Base-by-base conservation (phyloP, 805 yeast genomes). In the Monosporozyma yasuniensis region DNA sequence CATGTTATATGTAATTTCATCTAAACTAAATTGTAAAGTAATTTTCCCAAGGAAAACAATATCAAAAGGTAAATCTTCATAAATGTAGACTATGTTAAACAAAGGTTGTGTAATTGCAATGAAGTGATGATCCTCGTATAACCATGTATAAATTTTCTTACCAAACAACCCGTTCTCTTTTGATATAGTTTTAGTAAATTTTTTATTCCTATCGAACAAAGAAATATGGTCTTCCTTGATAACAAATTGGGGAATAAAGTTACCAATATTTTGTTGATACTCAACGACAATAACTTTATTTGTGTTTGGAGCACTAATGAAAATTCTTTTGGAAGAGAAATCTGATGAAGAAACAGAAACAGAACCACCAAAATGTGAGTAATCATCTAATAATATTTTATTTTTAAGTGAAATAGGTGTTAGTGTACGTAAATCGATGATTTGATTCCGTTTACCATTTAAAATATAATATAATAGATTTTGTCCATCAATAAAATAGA, bases 121-220 rank as follows among this genome's bases (percentile, higher is more conserved):
- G 44, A 44, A 61, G 23, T 47, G 45, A 12, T 21, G 43, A 9
- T 48, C 56, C 11, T 42, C 43, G 35, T 47, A 47, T 4, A 32
- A 12, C 59, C 58, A 57, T 4, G 53, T 42, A 10, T 46, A 22
- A 21, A 61, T 28, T 6, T 35, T 25, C 22, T 47, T 47, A 9
- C 65, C 65, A 44, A 61, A 60, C 60, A 61, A 54, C 8, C 62
- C 61, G 44, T 61, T 63, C 18, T 22, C 25, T 19, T 30, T 51
- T 7, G 65, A 60, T 2, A 53, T 22, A 35, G 2, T 35, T 8
- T 35, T 35, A 5, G 22, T 35, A 16, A 35, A 18, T 35, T 35
- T 9, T 19, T 35, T 35, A 19, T 35, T 35, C 12, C 5, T 10
- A 35, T 35, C 39, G 11, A 16, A 35, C 18, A 35, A 10, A 18